phyloP scores from a whole-genome alignment of 306 rosid species.

The Styphnolobium japonicum region DNA sequence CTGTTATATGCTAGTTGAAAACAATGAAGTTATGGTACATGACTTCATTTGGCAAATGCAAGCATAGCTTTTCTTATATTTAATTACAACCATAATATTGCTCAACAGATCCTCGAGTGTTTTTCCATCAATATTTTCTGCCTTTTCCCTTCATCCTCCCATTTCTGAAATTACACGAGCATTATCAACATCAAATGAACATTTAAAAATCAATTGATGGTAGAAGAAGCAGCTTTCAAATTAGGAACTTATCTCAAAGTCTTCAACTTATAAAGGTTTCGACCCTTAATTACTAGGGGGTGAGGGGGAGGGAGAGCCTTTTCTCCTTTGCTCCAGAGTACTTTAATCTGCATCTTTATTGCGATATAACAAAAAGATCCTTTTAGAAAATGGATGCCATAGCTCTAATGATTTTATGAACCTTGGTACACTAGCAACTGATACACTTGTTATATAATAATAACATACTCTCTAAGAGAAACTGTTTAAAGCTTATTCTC shows the following conservation, averaged over 20 bases:
- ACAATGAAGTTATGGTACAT: too few species aligned
- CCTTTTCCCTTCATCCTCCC: conserved; percentile 78
- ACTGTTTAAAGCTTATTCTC: conserved; percentile 30
- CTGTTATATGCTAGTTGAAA: too few species aligned
- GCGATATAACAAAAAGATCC: neutral
- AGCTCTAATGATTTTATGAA: neutral
- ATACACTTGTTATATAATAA: neutral
- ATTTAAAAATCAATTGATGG: neutral
- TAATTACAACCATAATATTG: too few species aligned
- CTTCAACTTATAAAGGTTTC: conserved; percentile 81
- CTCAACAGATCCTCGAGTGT: conserved; percentile 77
- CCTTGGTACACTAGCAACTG: neutral
- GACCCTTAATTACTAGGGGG: conserved; percentile 83
- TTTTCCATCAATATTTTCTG: conserved; percentile 65
- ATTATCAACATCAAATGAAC: conserved; percentile 8
- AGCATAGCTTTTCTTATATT: too few species aligned
- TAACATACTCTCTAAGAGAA: neutral
- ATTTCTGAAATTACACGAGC: conserved; percentile 44
- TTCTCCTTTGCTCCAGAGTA: conserved; percentile 94
- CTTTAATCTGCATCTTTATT: conserved; percentile 64
- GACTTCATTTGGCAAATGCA: too few species aligned
- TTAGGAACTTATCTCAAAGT: conserved; percentile 81
- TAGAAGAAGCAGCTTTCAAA: conserved; percentile 5
- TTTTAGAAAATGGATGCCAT: neutral
- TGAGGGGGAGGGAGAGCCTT: conserved; percentile 77